A percentile compares a stretch with the other conserved stretches of the same genome.
phyloP scores from a whole-genome alignment of 1,139 yeast species.

The Blastobotrys illinoisensis region DNA sequence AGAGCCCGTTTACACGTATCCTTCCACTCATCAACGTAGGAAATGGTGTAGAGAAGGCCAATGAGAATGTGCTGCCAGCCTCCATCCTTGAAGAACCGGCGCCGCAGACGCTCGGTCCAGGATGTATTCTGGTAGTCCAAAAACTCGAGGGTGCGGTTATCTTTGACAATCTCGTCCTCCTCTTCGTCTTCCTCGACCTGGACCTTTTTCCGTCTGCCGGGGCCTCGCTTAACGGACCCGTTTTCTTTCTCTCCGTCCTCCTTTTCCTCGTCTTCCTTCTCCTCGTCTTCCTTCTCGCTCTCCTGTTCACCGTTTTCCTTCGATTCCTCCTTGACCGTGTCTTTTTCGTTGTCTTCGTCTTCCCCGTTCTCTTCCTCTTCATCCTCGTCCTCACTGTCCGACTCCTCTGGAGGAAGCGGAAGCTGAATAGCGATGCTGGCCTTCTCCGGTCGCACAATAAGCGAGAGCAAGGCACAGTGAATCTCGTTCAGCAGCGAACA shows the following conservation, averaged over 20 bases:
- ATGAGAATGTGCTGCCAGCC: slow-evolving; percentile 75
- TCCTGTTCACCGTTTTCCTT: slow-evolving; percentile 2
- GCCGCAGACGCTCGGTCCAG: slow-evolving; percentile 75
- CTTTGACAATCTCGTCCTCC: slow-evolving; percentile 11
- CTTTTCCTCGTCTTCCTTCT: slow-evolving; percentile 14
- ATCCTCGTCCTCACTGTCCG: slow-evolving; percentile 15
- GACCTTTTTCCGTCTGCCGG: slow-evolving; percentile 13
- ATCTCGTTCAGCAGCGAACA: slow-evolving; percentile 64
- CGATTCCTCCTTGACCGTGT: slow-evolving; percentile 15
- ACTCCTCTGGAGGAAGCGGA: slow-evolving; percentile 34
- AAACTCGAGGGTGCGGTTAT: slow-evolving; percentile 35
- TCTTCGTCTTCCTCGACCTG: slow-evolving; percentile 24
- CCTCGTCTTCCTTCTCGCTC: slow-evolving; percentile 19
- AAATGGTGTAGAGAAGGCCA: slow-evolving; percentile 57
- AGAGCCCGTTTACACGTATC: slow-evolving; percentile 44
- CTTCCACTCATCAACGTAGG: slow-evolving; percentile 52
- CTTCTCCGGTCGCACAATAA: slow-evolving; percentile 24
- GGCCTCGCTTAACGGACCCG: slow-evolving; percentile 16
- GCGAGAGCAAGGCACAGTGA: slow-evolving; percentile 50
- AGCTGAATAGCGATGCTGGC: slow-evolving; percentile 36
- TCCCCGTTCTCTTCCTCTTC: slow-evolving; percentile 34
- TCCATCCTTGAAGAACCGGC: slow-evolving; percentile 75
- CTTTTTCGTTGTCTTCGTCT: slow-evolving; percentile 22
- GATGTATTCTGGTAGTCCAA: slow-evolving; percentile 56
- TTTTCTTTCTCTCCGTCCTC: slow-evolving; percentile 22